Percentiles rank a stretch among this genome's conserved stretches.
phyloP scores from a whole-genome alignment of 2,329 filamentous ascomycete genomes.

The Diaporthe velutina region DNA sequence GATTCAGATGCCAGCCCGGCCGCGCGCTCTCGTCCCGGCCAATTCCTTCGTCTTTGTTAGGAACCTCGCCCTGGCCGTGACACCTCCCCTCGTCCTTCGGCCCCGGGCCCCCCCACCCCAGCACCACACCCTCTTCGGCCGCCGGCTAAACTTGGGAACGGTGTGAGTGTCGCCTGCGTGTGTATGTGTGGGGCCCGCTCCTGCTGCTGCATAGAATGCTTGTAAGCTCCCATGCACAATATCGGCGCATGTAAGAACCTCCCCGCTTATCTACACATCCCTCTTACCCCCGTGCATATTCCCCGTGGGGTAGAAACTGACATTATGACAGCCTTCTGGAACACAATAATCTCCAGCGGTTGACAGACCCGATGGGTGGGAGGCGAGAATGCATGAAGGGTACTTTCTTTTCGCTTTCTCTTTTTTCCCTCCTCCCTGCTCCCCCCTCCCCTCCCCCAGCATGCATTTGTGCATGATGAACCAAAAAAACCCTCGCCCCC shows the following conservation, averaged over 20 bases:
- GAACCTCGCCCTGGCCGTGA: not conserved
- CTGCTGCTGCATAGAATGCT: not conserved
- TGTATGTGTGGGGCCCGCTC: not conserved
- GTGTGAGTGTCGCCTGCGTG: not conserved
- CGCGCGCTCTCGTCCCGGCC: not conserved
- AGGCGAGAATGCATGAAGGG: slow-evolving; percentile 5
- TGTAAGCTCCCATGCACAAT: not conserved
- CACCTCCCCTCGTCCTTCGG: not conserved
- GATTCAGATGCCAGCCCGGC: slow-evolving; percentile 6
- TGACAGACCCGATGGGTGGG: not conserved
- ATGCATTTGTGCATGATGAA: slow-evolving; percentile 2
- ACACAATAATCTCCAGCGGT: not conserved
- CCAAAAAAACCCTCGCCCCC: not conserved
- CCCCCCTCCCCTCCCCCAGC: not conserved
- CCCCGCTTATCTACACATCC: not conserved
- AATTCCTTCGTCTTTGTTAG: not conserved
- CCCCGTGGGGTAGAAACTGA: slow-evolving; percentile 19
- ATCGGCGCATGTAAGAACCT: not conserved
- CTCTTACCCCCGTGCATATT: not conserved
- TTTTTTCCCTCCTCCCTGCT: not conserved
- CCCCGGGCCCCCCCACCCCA: slow-evolving; percentile 2
- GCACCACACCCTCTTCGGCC: slow-evolving; percentile 3
- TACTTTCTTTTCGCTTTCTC: not conserved
- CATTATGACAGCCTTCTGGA: not conserved
- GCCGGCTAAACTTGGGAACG: slow-evolving; percentile 14